Base-by-base conservation (phyloP, 768 basidiomycete genomes). In the Hemileccinum impolitum region DNA sequence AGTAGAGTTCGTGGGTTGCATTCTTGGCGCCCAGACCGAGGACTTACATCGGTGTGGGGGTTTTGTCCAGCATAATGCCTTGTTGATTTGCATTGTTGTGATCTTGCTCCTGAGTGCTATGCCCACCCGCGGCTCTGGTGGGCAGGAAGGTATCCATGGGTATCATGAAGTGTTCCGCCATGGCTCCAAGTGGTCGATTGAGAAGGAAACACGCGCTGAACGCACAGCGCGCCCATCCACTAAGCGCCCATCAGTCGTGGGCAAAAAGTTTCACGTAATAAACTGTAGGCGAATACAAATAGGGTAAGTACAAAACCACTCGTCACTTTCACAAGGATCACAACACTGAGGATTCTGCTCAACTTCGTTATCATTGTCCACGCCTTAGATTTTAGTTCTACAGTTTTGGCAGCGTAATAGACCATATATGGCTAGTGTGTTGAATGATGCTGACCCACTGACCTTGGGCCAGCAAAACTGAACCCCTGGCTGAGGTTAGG, bases 11-110 rank as follows among this genome's bases (percentile, higher is more conserved):
- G 36, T 17, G 0, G 12, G 4, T 7, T 34, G 8, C 37, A 42
- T 39, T 17, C 3, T 23, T 47, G 30, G 13, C 3, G 13, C 8
- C 18, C 15, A 19, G 15, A 39, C 5, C 4, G 21, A 12, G 13
- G 30, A 54, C 62, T 50, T 34, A 63, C 62, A 62, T 50, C 17
- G 62, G 62, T 13, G 57, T 39, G 2, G 62, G 62, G 4, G 62
- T 59, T 13, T 51, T 59, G 10, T 13, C 41, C 0, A 56, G 46
- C 12, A 54, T 7, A n/a, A 36, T 21, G 18, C 14, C 18, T 31
- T 50, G 45, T 43, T 43, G 46, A 10, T 25, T 30, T 14, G 11
- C n/a, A n/a, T 4, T 23, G 21, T 12, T 32, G 4, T 12, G 28
- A 8, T 23, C 25, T 14, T 38, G 47, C 1, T 31, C 17, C 17